Percentiles rank a stretch among this genome's conserved stretches.
phyloP scores from a whole-genome alignment of 2,329 filamentous ascomycete genomes.

The Monilinia laxa region DNA sequence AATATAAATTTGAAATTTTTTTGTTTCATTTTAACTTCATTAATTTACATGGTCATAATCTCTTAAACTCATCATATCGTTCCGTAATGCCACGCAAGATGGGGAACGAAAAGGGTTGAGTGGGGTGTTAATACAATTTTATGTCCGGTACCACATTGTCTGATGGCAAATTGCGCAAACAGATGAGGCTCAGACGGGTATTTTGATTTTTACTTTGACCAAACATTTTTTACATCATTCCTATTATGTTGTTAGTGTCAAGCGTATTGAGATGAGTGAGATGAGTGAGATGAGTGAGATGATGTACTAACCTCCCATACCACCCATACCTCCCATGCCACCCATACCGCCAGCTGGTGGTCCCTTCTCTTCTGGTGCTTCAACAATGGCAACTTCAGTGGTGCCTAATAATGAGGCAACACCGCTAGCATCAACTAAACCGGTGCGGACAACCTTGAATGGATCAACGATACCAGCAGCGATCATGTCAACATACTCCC shows the following conservation, averaged over 20 bases:
- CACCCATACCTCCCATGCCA: conserved; percentile 66
- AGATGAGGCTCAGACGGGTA: conserved; percentile 29
- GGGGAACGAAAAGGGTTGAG: conserved; percentile 37
- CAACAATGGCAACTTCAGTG: conserved; percentile 96
- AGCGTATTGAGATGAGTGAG: neutral
- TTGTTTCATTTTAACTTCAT: conserved; percentile 25
- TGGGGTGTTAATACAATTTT: conserved; percentile 40
- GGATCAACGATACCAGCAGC: conserved; percentile 94
- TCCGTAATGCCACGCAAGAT: conserved; percentile 36
- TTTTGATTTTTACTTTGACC: conserved; percentile 38
- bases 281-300: neutral
- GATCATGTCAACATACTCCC: conserved; percentile 99
- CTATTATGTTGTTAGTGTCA: conserved; percentile 22
- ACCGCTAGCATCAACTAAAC: conserved; percentile 89
- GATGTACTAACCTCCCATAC: conserved; percentile 39
- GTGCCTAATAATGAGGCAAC: conserved; percentile 96
- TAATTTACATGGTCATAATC: conserved; percentile 36
- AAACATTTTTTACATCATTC: conserved; percentile 40
- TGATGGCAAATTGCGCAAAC: conserved; percentile 11
- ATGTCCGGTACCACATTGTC: conserved; percentile 25
- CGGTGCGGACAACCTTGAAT: conserved; percentile 98
- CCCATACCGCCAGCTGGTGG: conserved; percentile 63
- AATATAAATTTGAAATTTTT: conserved; percentile 11
- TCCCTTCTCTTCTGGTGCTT: conserved; percentile 89
- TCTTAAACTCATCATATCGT: conserved; percentile 34